Evolutionary conservation across 192 early-diverging fungal species (phyloP).

Genomic region (Entomortierella parvispora): DNA sequence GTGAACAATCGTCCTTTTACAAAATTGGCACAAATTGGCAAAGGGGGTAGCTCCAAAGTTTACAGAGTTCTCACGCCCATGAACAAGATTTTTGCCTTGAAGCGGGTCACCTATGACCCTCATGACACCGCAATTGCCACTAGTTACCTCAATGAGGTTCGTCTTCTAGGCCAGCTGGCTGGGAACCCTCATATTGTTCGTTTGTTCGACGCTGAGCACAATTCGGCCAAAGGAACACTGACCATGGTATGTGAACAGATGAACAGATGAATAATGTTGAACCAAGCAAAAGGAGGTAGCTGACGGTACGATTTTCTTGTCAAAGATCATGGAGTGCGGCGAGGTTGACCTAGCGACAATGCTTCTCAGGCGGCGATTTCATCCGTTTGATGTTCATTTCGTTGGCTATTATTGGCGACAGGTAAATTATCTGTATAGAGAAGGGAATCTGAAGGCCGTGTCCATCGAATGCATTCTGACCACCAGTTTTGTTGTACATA

Average conservation of each 20-base stretch:
- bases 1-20: constrained; percentile 39
- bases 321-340: constrained; percentile 85
- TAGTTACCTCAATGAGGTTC: constrained; percentile 89
- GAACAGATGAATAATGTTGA: too few species aligned
- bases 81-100: constrained; percentile 79
- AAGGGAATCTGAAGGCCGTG: background rate
- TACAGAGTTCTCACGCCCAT: constrained; percentile 82
- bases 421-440: constrained; percentile 39
- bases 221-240: constrained; percentile 64
- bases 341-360: constrained; percentile 85
- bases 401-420: constrained; percentile 90
- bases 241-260: constrained; percentile 67
- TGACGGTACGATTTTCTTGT: background rate
- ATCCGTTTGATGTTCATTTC: constrained; percentile 74
- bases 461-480: too few species aligned
- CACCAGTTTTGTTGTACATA: too few species aligned
- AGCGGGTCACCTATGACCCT: constrained; percentile 81
- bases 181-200: constrained; percentile 81
- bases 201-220: constrained; percentile 81
- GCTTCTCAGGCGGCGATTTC: constrained; percentile 58
- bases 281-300: too few species aligned
- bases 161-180: constrained; percentile 72
- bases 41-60: constrained; percentile 91
- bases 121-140: constrained; percentile 70
- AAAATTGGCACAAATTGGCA: constrained; percentile 65